A percentile compares a stretch with the other conserved stretches of the same genome.
phyloP scores from a whole-genome alignment of 345 rosid genomes.

The Cardamine resedifolia region DNA sequence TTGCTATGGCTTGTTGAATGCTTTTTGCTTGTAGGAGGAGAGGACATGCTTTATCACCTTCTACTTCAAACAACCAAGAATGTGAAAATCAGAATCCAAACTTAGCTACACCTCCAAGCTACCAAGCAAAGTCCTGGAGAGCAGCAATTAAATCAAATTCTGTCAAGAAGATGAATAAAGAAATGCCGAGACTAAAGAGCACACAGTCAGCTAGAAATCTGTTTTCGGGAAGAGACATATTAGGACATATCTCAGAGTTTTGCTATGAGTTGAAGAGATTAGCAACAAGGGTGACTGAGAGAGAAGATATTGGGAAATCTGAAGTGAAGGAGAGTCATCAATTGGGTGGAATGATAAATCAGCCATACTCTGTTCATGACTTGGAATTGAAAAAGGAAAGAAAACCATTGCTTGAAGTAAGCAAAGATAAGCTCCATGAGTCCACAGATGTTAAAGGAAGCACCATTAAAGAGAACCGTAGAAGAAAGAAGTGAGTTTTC shows the following conservation, averaged over 20 bases:
- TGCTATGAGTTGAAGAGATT: constrained; percentile 80
- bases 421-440: constrained; percentile 40
- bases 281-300: constrained; percentile 65
- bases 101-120: constrained; percentile 43
- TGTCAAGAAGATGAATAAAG: constrained; percentile 55
- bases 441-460: constrained; percentile 36
- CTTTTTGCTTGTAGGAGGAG: constrained; percentile 47
- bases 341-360: constrained; percentile 36
- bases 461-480: constrained; percentile 53
- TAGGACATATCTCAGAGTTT: constrained; percentile 75
- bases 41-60: constrained; percentile 49
- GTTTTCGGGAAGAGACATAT: constrained; percentile 74
- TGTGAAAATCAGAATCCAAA: constrained; percentile 72
- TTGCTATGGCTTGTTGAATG: not conserved
- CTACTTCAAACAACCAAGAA: constrained; percentile 45
- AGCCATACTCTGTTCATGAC: constrained; percentile 40
- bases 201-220: constrained; percentile 79
- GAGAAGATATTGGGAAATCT: constrained; percentile 46
- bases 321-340: constrained; percentile 38
- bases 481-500: constrained; percentile 55
- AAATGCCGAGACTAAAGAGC: constrained; percentile 55
- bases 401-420: constrained; percentile 55
- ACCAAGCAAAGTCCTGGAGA: constrained; percentile 52
- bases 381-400: constrained; percentile 49
- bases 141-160: constrained; percentile 53